A percentile compares a stretch with the other conserved stretches of the same genome.
Conservation (phyloP, 2,329 filamentous ascomycete genomes). For the Trichoderma sp. region DNA sequence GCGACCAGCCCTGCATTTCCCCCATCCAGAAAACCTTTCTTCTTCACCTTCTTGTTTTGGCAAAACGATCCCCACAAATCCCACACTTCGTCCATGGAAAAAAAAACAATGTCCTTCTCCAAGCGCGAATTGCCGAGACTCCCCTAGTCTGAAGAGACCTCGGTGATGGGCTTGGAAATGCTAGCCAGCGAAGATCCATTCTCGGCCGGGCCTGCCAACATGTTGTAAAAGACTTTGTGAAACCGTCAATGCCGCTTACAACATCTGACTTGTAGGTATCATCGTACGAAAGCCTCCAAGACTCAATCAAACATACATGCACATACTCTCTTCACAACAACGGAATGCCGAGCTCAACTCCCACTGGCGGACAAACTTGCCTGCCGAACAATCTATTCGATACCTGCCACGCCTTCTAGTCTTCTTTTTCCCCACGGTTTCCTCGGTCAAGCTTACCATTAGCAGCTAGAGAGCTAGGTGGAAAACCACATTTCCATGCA, state of each 20-base stretch:
- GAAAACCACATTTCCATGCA: neutral
- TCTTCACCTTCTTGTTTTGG: neutral
- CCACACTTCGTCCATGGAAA: neutral
- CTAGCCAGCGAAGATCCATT: neutral
- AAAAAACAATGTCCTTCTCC: neutral
- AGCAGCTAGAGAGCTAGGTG: neutral
- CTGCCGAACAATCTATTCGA: neutral
- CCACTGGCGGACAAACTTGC: neutral
- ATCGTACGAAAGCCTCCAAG: neutral
- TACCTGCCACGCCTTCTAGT: neutral
- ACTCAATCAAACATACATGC: neutral
- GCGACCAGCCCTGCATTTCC: neutral
- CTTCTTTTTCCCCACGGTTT: neutral
- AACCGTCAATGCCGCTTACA: neutral
- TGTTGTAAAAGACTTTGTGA: neutral
- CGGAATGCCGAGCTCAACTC: neutral
- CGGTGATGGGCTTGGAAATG: neutral
- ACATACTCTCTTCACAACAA: neutral
- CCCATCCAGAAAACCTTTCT: neutral
- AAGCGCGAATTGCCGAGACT: conserved; percentile 1
- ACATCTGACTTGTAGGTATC: neutral
- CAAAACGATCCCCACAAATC: neutral
- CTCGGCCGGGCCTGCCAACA: neutral
- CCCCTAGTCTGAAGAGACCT: neutral
- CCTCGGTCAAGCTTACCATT: neutral